Evolutionary conservation across 2,329 filamentous ascomycete species (phyloP), one percentile per base, ranked within the genome.

Genomic region (Neocatenulostroma microsporum): DNA sequence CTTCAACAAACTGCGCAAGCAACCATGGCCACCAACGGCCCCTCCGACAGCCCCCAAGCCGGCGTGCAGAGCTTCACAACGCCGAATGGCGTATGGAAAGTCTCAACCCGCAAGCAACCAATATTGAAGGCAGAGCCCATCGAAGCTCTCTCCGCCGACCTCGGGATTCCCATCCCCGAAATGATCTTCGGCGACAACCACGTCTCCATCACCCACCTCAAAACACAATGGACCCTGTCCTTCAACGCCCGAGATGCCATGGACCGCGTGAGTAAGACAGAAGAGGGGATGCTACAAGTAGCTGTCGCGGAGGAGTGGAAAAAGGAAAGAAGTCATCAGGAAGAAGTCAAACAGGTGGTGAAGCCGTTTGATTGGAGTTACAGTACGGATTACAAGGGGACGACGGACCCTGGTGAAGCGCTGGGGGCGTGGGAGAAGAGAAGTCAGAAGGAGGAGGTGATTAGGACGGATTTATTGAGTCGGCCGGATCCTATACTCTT

Each of bases 101-200:
- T 96, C 61, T 75, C 76, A 19, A 84, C 84, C 37, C 82, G 86
- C 58, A 95, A 95, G 68, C 79, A 91, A 34, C 91, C 91, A 45
- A 98, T 98, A 61, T 82, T 93, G 51, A 95, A 94, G 62, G 79
- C 88, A 30, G 83, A 75, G 5, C 84, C 87, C 34, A 96, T 98
- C 56, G 87, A 94, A 56, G 76, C 76, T 24, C 84, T 98, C 77
- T 80, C 80, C 26, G 70, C 72, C 39, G 77, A 75, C 45, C 73
- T 98, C 36, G 80, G 80, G 20, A 95, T 98, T 56, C 79, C 89
- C 13, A 78, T 89, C 26, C 91, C 91, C 7, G 91, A 98, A 67
- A 98, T 98, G 91, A 98, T 98, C 48, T 98, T 98, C 58, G 91
- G 91, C 44, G 88, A 98, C 68, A 98, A 98, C 62, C 68, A 82